Conservation (phyloP, 2,329 filamentous ascomycete genomes). For the Aspergillus aculeatinus region DNA sequence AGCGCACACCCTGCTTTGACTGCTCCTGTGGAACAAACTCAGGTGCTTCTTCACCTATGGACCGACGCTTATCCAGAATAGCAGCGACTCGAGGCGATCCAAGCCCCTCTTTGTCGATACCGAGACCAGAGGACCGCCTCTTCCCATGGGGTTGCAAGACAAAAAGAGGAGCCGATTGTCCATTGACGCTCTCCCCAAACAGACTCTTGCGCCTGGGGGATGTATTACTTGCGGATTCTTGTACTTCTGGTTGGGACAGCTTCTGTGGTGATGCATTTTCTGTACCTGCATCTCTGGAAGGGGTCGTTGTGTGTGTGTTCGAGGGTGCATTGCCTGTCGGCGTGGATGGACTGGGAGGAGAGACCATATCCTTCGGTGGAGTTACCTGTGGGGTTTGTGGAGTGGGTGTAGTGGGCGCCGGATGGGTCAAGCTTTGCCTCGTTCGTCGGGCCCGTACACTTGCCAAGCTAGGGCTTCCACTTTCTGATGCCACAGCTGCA, state of each 20-base stretch:
- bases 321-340: constrained; percentile 47
- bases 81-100: constrained; percentile 73
- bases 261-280: constrained; percentile 52
- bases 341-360: constrained; percentile 44
- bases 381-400: constrained; percentile 38
- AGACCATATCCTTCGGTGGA: constrained; percentile 39
- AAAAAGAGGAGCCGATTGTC: constrained; percentile 61
- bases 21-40: constrained; percentile 59
- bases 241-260: constrained; percentile 45
- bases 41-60: constrained; percentile 66
- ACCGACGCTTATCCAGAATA: constrained; percentile 68
- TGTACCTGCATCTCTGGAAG: constrained; percentile 47
- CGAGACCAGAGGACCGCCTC: constrained; percentile 64
- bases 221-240: constrained; percentile 37
- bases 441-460: constrained; percentile 51
- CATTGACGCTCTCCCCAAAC: constrained; percentile 58
- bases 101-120: constrained; percentile 67
- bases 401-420: constrained; percentile 46
- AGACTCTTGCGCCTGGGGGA: constrained; percentile 42
- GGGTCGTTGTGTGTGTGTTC: constrained; percentile 53
- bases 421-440: constrained; percentile 47
- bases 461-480: constrained; percentile 56
- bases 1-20: constrained; percentile 54
- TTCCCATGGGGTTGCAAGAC: constrained; percentile 60
- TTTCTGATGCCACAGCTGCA: constrained; percentile 47